A percentile compares a stretch with the other conserved stretches of the same genome.
phyloP scores from a whole-genome alignment of 2,329 filamentous ascomycete species.

The Botrytis hyacinthi region DNA sequence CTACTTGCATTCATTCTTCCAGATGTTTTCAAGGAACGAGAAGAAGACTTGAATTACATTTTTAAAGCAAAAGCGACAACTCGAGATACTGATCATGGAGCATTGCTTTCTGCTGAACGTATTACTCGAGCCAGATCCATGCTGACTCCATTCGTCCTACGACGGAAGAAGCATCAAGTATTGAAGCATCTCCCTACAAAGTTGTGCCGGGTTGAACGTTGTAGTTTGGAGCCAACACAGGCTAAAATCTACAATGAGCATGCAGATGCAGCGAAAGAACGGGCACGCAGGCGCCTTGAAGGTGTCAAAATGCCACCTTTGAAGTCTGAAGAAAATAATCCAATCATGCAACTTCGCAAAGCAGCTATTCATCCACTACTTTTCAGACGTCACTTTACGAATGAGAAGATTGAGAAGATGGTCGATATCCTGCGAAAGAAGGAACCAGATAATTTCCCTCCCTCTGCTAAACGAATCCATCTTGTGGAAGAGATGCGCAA shows the following conservation, averaged over 20 bases:
- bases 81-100: slow-evolving; percentile 73
- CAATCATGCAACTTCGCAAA: slow-evolving; percentile 88
- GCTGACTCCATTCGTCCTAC: slow-evolving; percentile 90
- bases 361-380: slow-evolving; percentile 89
- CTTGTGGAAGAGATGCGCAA: slow-evolving; percentile 55
- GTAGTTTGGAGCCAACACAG: slow-evolving; percentile 73
- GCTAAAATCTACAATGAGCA: slow-evolving; percentile 69
- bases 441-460: slow-evolving; percentile 52
- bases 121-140: slow-evolving; percentile 86
- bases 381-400: slow-evolving; percentile 76
- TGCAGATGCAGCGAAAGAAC: slow-evolving; percentile 61
- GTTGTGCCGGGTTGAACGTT: slow-evolving; percentile 73
- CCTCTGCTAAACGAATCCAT: slow-evolving; percentile 50
- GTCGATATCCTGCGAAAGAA: slow-evolving; percentile 71
- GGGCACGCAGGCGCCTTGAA: slow-evolving; percentile 55
- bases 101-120: slow-evolving; percentile 81
- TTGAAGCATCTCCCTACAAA: slow-evolving; percentile 81
- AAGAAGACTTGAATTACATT: slow-evolving; percentile 77
- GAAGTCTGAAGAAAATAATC: slow-evolving; percentile 60
- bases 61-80: slow-evolving; percentile 92
- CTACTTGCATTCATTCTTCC: slow-evolving; percentile 95
- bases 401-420: slow-evolving; percentile 74
- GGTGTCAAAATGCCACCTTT: slow-evolving; percentile 47
- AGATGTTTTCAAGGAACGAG: slow-evolving; percentile 70
- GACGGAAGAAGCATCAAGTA: slow-evolving; percentile 90